A percentile compares a stretch with the other conserved stretches of the same genome.
Conservation (phyloP, 768 basidiomycete genomes). For the Floccularia luteovirens region DNA sequence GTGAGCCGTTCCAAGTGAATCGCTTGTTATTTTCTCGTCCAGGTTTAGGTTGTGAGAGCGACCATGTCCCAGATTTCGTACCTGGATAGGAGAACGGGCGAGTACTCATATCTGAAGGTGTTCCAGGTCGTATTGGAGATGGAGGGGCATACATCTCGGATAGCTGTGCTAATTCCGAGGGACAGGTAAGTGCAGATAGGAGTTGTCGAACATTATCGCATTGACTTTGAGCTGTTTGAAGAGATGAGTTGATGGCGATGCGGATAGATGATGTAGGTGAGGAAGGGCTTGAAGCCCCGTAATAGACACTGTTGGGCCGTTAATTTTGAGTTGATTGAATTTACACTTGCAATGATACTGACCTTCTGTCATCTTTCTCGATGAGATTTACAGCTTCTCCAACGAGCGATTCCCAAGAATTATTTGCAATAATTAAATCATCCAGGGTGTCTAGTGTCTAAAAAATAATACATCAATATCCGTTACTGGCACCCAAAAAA, state of each 20-base stretch:
- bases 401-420: slow-evolving; percentile 68
- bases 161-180: slow-evolving; percentile 65
- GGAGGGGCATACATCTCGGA: slow-evolving; percentile 87
- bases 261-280: slow-evolving; percentile 55
- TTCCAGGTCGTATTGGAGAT: slow-evolving; percentile 35
- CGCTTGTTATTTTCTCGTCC: slow-evolving; percentile 33
- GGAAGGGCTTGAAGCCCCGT: slow-evolving; percentile 34
- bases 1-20: slow-evolving; percentile 72
- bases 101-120: slow-evolving; percentile 14
- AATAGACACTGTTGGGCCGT: slow-evolving; percentile 12
- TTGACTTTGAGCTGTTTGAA: slow-evolving; percentile 71
- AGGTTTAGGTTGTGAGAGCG: not conserved
- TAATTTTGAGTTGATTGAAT: slow-evolving; percentile 2
- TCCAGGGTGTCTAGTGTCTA: slow-evolving; percentile 63
- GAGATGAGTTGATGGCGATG: slow-evolving; percentile 62
- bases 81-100: slow-evolving; percentile 35
- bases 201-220: slow-evolving; percentile 78
- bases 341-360: slow-evolving; percentile 8
- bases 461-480: slow-evolving; percentile 6
- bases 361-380: slow-evolving; percentile 70
- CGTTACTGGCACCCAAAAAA: not conserved
- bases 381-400: slow-evolving; percentile 59
- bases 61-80: not conserved
- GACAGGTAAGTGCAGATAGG: slow-evolving; percentile 68
- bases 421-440: slow-evolving; percentile 59